These are phyloP conservation scores for Amanita molliuscula DNA, from an alignment of 768 basidiomycete genomes.

Conservation along the genomic window DNA sequence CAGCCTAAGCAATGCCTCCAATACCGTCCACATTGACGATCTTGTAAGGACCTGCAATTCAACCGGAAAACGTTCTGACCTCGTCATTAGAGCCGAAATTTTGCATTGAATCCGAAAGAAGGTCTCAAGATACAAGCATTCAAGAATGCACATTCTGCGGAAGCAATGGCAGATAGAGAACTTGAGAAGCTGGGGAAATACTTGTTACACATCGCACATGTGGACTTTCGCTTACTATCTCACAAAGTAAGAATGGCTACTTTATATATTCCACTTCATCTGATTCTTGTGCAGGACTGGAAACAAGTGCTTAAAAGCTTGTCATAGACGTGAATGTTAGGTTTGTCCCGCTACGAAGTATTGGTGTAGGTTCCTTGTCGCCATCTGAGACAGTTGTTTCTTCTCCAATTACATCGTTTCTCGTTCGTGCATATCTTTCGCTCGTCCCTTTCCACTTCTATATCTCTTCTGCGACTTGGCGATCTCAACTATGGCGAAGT, in stretches of 20 bases:
- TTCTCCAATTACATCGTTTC: too few relatives aligned
- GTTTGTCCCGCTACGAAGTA: neutral
- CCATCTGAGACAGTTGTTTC: too few relatives aligned
- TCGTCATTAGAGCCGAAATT: constrained; percentile 56
- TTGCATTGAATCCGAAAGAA: constrained; percentile 77
- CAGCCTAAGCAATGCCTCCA: constrained; percentile 39
- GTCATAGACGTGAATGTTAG: constrained; percentile 12
- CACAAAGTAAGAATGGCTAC: constrained; percentile 45
- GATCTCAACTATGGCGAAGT: too few relatives aligned
- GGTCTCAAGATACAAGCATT: constrained; percentile 80
- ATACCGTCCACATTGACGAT: constrained; percentile 87
- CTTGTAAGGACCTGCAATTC: constrained; percentile 32
- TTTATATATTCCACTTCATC: neutral
- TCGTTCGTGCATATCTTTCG: too few relatives aligned
- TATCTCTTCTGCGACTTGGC: too few relatives aligned
- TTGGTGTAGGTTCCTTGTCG: too few relatives aligned
- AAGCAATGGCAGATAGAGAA: constrained; percentile 58
- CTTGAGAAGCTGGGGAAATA: constrained; percentile 56
- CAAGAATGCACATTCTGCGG: constrained; percentile 62
- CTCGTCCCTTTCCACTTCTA: too few relatives aligned
- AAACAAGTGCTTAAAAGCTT: constrained; percentile 35
- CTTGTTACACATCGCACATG: constrained; percentile 49
- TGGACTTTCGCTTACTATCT: constrained; percentile 54
- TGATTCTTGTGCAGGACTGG: constrained; percentile 31
- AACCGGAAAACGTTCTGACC: constrained; percentile 2